phyloP scores from a whole-genome alignment of 148 eudicot genomes.

The Dianthus caryophyllus region DNA sequence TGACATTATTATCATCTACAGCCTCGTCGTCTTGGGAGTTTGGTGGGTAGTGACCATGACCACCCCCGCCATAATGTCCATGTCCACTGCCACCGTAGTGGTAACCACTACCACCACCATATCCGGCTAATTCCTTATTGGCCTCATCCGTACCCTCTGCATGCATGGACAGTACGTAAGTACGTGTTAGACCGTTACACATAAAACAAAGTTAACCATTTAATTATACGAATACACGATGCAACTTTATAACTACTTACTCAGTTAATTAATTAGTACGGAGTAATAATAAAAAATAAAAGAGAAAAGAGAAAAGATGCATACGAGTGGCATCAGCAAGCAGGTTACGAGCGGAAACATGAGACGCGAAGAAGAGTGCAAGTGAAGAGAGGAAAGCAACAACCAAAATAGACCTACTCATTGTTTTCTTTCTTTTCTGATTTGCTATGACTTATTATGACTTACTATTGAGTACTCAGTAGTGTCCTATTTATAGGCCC shows the following conservation, averaged over 20 bases:
- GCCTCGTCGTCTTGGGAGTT: background rate
- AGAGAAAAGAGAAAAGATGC: too few relatives aligned
- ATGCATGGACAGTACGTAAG: too few relatives aligned
- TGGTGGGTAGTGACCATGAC: background rate
- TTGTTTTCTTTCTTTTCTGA: background rate
- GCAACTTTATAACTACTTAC: too few relatives aligned
- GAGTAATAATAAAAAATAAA: too few relatives aligned
- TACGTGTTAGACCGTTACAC: too few relatives aligned
- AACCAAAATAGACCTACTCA: background rate
- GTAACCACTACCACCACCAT: too few relatives aligned
- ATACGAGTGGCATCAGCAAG: too few relatives aligned
- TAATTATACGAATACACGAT: too few relatives aligned
- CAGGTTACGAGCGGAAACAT: constrained; percentile 9
- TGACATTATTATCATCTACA: background rate
- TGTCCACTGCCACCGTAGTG: background rate
- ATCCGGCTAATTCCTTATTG: background rate
- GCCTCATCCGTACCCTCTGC: background rate
- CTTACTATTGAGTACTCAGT: background rate
- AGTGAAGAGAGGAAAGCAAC: background rate
- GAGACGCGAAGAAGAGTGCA: background rate
- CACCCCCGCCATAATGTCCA: constrained; percentile 9
- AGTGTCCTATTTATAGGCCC: background rate
- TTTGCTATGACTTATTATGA: background rate
- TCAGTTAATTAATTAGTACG: too few relatives aligned
- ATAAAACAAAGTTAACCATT: too few relatives aligned